Evolutionary conservation across 352 stramenopile genomes (phyloP), one percentile per base, ranked within the genome.

Genomic region (Blastocystis sp.): DNA sequence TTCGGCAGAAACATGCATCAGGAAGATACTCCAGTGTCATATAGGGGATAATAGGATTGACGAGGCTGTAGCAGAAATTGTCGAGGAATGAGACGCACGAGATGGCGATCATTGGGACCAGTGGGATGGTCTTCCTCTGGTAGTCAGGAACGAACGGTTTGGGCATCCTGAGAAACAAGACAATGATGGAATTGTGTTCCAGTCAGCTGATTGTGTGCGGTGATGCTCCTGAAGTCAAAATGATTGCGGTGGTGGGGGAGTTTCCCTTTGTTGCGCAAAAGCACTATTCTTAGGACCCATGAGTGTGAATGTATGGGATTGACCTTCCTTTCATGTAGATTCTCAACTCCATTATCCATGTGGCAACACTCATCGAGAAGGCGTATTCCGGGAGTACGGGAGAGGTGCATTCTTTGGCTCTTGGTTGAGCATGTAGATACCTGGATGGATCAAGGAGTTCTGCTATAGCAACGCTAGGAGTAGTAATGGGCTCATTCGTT

Each of bases 61-160:
- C 62, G 14, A 88, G 52, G 10, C 45, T 52, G 38, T 79, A 65
- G 21, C 78, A 88, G 38, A 88, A 88, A 34, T 76, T 79, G 28
- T 88, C 78, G 3, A 88, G 52, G 52, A 88, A 76, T 41, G 78
- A 67, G 2, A 88, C 78, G 19, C 56, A 88, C 38, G 64, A 88
- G 66, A 76, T 79, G 14, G 60, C 78, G 52, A 88, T 78, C 64
- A 88, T 76, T 1, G 78, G 78, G 28, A 76, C 78, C 34, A 45
- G 2, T 21, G 78, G 78, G 43, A 88, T 88, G 19, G 64, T 88
- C 56, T 69, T 84, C 53, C 74, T 66, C 56, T 84, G 52, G 66
- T 84, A 84, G 56, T 84, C 74, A 7, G 74, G 74, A 38, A 48
- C n/a, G 41, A 84, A 84, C 10, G 74, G 74, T 14, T 61, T 62